Evolutionary conservation across 345 rosid species (phyloP).

Genomic region (Boechera divaricarpa): DNA sequence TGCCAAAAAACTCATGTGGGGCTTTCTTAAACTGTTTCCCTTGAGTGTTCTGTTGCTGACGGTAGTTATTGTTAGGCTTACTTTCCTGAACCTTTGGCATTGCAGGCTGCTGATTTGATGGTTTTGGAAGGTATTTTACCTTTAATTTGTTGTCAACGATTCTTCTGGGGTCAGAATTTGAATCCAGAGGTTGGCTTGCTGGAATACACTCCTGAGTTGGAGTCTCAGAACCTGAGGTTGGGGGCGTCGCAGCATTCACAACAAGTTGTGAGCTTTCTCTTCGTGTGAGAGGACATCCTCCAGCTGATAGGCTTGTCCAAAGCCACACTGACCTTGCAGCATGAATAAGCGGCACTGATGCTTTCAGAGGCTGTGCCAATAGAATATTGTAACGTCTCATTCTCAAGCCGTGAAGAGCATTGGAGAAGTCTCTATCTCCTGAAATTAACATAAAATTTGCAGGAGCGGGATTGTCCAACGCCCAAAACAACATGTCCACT

Average conservation of each 20-base stretch:
- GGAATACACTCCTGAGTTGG: constrained; percentile 45
- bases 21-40: constrained; percentile 74
- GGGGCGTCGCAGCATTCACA: constrained; percentile 33
- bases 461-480: constrained; percentile 93
- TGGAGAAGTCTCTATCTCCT: constrained; percentile 90
- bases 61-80: constrained; percentile 41
- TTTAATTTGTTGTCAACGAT: constrained; percentile 50
- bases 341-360: constrained; percentile 74
- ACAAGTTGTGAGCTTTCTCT: constrained; percentile 55
- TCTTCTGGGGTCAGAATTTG: constrained; percentile 46
- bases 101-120: constrained; percentile 51
- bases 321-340: constrained; percentile 93
- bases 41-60: constrained; percentile 50
- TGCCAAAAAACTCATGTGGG: constrained; percentile 64
- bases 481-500: constrained; percentile 96
- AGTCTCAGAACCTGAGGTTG: constrained; percentile 34
- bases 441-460: constrained; percentile 84
- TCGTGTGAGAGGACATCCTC: constrained; percentile 65
- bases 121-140: constrained; percentile 46
- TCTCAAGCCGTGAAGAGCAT: constrained; percentile 90
- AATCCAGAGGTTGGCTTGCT: constrained; percentile 47
- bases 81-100: constrained; percentile 56
- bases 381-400: constrained; percentile 92
- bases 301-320: constrained; percentile 75
- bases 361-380: constrained; percentile 78